These are phyloP conservation scores for Acacia concinna DNA, from an alignment of 331 rosid species.

Conservation along the genomic window DNA sequence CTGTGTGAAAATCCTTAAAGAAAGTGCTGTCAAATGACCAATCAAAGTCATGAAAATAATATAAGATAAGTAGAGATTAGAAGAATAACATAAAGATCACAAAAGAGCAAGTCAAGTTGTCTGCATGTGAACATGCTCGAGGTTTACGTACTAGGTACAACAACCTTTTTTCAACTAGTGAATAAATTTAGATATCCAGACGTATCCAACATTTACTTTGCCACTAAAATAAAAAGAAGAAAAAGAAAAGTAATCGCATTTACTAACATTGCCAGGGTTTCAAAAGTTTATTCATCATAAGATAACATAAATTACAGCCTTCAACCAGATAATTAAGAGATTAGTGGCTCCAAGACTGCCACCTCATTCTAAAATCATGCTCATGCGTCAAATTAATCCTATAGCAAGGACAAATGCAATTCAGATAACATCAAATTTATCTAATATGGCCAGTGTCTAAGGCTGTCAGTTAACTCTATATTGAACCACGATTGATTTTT, in stretches of 20 bases:
- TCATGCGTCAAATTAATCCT: constrained; percentile 21
- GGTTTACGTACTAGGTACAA: constrained; percentile 26
- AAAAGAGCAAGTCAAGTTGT: constrained; percentile 19
- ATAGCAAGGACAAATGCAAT: not conserved
- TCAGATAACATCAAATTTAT: not conserved
- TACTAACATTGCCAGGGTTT: constrained; percentile 29
- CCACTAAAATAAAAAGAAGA: not conserved
- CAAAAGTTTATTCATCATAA: not conserved
- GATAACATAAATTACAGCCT: constrained; percentile 24
- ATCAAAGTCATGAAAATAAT: constrained; percentile 24
- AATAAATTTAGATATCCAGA: constrained; percentile 26
- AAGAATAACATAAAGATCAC: constrained; percentile 9
- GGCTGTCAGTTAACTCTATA: not conserved
- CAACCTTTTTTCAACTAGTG: constrained; percentile 28
- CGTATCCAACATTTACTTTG: constrained; percentile 28
- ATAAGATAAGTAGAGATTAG: constrained; percentile 17
- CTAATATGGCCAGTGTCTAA: not conserved
- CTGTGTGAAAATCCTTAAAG: constrained; percentile 58
- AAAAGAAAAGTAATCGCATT: constrained; percentile 20
- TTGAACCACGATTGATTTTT: not conserved
- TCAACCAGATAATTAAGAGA: constrained; percentile 19
- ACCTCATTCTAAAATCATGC: constrained; percentile 15
- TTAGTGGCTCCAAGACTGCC: constrained; percentile 8
- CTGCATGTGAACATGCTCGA: constrained; percentile 32
- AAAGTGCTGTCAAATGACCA: constrained; percentile 49